A percentile compares a stretch with the other conserved stretches of the same genome.
These are phyloP conservation scores for Bremia lactucae DNA, from an alignment of 352 stramenopile species.

Conservation along the genomic window DNA sequence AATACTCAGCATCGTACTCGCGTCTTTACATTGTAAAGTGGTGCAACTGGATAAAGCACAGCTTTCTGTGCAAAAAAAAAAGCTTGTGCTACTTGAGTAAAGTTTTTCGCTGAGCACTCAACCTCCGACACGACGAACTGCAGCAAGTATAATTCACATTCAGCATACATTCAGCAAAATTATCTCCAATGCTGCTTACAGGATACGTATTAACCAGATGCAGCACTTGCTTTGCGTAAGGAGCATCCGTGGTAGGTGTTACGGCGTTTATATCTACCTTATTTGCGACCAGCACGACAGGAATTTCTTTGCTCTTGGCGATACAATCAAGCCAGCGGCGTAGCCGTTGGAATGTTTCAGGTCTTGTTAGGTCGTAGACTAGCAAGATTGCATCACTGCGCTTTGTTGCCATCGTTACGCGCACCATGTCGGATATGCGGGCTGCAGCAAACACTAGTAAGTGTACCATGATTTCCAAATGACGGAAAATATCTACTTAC, in stretches of 20 bases:
- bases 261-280: conserved; percentile 79
- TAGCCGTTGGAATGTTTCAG: conserved; percentile 77
- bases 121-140: conserved; percentile 76
- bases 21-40: conserved; percentile 82
- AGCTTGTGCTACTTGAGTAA: conserved; percentile 78
- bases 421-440: conserved; percentile 69
- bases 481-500: conserved; percentile 20
- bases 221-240: conserved; percentile 62
- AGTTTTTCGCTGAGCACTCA: conserved; percentile 83
- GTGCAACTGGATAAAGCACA: conserved; percentile 81
- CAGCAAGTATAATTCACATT: not conserved
- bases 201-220: conserved; percentile 64
- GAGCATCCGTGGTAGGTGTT: conserved; percentile 40
- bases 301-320: conserved; percentile 77
- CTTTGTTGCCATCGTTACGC: conserved; percentile 76
- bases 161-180: not conserved
- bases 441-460: conserved; percentile 20
- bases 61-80: conserved; percentile 85
- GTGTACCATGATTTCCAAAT: not conserved
- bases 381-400: conserved; percentile 79
- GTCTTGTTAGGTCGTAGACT: conserved; percentile 79
- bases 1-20: conserved; percentile 27
- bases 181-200: conserved; percentile 16
- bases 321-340: conserved; percentile 81
- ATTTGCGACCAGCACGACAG: conserved; percentile 83